These are phyloP conservation scores for Caryopteris hybrid DNA, from an alignment of 305 asterid genomes.

Conservation along the genomic window DNA sequence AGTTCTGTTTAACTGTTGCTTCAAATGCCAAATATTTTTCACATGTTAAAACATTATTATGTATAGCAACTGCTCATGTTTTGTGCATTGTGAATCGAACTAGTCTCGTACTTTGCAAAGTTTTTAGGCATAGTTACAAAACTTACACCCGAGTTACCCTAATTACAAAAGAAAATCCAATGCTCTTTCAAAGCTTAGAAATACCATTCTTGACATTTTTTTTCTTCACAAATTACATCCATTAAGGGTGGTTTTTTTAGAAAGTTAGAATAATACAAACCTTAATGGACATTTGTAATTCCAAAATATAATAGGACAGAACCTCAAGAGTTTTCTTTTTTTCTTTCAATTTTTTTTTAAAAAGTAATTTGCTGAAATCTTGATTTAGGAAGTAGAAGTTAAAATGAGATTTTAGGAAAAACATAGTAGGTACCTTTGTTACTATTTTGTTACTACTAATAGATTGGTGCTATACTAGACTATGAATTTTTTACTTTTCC, in stretches of 20 bases:
- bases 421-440: neutral
- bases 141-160: neutral
- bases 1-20: neutral
- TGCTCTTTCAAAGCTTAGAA: too few species aligned
- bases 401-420: neutral
- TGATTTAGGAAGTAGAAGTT: neutral
- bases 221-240: too few species aligned
- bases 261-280: too few species aligned
- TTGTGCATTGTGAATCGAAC: neutral
- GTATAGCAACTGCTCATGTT: neutral
- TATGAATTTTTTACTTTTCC: neutral
- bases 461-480: neutral
- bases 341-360: too few species aligned
- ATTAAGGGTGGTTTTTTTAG: too few species aligned
- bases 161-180: too few species aligned
- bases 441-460: neutral
- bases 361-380: neutral
- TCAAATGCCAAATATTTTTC: neutral
- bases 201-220: too few species aligned
- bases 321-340: neutral
- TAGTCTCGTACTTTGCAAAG: neutral
- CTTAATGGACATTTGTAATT: too few species aligned
- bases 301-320: too few species aligned
- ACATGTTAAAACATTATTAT: slow-evolving; percentile 1
- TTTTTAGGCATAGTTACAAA: neutral